Percentiles rank a stretch among this genome's conserved stretches.
These are phyloP conservation scores for Terfezia boudieri DNA, from an alignment of 495 filamentous ascomycete genomes.

Conservation along the genomic window DNA sequence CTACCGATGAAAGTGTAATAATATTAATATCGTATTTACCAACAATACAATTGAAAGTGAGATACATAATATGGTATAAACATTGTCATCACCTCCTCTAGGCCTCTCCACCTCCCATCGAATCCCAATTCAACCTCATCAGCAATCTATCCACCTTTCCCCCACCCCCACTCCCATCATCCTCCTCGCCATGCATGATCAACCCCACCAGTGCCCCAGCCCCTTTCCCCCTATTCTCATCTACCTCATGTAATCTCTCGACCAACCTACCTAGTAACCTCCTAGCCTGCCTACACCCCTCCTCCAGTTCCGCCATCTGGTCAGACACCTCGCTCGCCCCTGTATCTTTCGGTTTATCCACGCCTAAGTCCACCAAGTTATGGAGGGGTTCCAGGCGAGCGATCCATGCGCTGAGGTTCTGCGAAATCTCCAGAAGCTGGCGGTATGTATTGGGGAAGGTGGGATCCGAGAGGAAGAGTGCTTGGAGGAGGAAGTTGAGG, in stretches of 20 bases:
- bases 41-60: no score
- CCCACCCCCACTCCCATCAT: not conserved
- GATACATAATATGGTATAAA: no score
- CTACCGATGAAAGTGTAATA: no score
- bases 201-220: constrained; percentile 1
- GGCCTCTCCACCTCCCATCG: not conserved
- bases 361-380: not conserved
- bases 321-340: not conserved
- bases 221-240: constrained; percentile 9
- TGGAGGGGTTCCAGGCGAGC: not conserved
- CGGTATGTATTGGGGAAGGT: constrained; percentile 26
- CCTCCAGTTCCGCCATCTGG: not conserved
- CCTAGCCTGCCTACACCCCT: constrained; percentile 9
- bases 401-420: not conserved
- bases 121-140: constrained; percentile 39
- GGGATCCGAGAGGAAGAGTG: constrained; percentile 46
- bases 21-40: no score
- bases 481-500: constrained; percentile 38
- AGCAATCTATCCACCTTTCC: not conserved
- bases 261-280: constrained; percentile 7
- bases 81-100: no score
- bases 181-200: not conserved
- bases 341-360: not conserved
- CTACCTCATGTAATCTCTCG: constrained; percentile 21
- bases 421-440: not conserved